Conservation (phyloP, 2,329 filamentous ascomycete species). For the Myriosclerotinia curreyana region DNA sequence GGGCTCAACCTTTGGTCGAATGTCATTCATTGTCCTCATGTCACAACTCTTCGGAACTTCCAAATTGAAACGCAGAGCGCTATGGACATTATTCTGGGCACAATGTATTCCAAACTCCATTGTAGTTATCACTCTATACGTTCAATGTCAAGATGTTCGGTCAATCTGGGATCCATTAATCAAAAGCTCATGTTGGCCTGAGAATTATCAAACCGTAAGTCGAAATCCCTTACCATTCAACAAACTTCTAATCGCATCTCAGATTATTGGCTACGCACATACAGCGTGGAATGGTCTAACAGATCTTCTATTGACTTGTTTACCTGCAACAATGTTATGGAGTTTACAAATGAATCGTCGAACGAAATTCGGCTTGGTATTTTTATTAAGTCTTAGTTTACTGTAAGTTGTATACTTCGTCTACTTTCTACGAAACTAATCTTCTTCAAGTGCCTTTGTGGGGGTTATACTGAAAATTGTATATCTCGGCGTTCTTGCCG, state of each 20-base stretch:
- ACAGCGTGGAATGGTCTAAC: conserved; percentile 21
- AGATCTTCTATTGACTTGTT: conserved; percentile 26
- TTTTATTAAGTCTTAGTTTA: conserved; percentile 25
- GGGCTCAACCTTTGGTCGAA: conserved; percentile 26
- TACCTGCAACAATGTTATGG: conserved; percentile 26
- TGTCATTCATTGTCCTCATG: conserved; percentile 27
- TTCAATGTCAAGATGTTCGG: conserved; percentile 25
- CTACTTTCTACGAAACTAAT: neutral
- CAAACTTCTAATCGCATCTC: neutral
- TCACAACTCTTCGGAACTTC: conserved; percentile 26
- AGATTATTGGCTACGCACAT: conserved; percentile 21
- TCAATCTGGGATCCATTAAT: conserved; percentile 25
- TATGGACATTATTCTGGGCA: conserved; percentile 25
- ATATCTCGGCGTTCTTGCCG: conserved; percentile 20
- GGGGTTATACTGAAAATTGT: conserved; percentile 28
- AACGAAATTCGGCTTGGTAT: conserved; percentile 23
- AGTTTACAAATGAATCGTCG: conserved; percentile 24
- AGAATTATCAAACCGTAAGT: conserved; percentile 23
- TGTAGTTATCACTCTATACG: conserved; percentile 24
- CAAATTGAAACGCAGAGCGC: conserved; percentile 2
- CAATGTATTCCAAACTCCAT: conserved; percentile 22
- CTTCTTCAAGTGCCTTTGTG: conserved; percentile 23
- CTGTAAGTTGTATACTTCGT: conserved; percentile 20
- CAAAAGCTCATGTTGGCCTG: conserved; percentile 22
- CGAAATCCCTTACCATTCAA: neutral